phyloP scores from a whole-genome alignment of 2,329 filamentous ascomycete species.

The Colletotrichum limetticola region DNA sequence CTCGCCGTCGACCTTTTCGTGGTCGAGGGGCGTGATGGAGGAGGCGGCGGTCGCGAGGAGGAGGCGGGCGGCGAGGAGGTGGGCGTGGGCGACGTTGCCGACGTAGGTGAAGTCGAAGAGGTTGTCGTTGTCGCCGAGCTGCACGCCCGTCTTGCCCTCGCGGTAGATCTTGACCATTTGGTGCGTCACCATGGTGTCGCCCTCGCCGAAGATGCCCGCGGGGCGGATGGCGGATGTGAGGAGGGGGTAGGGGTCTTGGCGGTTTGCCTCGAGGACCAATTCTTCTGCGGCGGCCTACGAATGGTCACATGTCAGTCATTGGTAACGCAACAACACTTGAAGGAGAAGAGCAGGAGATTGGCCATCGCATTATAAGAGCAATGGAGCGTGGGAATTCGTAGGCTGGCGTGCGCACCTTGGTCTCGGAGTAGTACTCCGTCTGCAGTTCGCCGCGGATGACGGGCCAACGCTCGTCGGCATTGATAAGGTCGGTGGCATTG shows the following conservation, averaged over 20 bases:
- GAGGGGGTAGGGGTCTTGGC: conserved; percentile 63
- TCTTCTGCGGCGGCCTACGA: conserved; percentile 79
- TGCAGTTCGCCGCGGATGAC: conserved; percentile 77
- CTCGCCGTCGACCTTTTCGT: conserved; percentile 84
- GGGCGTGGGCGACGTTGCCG: conserved; percentile 76
- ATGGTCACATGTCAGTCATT: conserved; percentile 6
- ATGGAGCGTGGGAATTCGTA: not conserved
- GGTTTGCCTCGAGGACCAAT: conserved; percentile 81
- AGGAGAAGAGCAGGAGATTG: not conserved
- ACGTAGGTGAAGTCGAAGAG: conserved; percentile 74
- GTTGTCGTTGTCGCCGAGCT: conserved; percentile 78
- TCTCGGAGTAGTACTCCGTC: conserved; percentile 88
- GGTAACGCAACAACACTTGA: not conserved
- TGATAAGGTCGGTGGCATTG: conserved; percentile 80
- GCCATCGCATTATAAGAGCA: not conserved
- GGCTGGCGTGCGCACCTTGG: conserved; percentile 70
- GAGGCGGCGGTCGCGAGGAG: conserved; percentile 68
- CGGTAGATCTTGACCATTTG: conserved; percentile 79
- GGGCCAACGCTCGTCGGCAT: conserved; percentile 87
- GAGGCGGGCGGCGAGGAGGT: conserved; percentile 81
- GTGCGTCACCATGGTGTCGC: conserved; percentile 81
- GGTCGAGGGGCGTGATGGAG: conserved; percentile 71
- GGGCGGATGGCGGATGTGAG: conserved; percentile 86
- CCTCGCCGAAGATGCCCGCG: conserved; percentile 90
- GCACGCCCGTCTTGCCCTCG: conserved; percentile 76